Evolutionary conservation across 2,329 filamentous ascomycete species (phyloP).

Genomic region (Magnaporthales sp.): DNA sequence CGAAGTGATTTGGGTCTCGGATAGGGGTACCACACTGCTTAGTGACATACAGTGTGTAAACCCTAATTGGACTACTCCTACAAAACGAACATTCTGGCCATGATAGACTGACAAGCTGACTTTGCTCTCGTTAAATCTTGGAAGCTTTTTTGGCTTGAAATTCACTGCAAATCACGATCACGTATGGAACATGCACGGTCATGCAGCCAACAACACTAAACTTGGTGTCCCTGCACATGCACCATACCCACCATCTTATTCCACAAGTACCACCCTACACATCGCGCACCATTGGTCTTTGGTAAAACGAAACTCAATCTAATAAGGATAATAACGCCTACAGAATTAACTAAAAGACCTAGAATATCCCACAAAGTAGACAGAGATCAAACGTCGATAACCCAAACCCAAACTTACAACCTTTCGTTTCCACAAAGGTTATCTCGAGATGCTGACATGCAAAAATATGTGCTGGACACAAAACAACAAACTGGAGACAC

Average conservation of each 20-base stretch:
- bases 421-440: no score
- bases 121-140: no score
- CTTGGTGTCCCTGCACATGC: neutral
- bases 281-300: no score
- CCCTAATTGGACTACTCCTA: neutral
- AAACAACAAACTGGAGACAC: slow-evolving; percentile 2
- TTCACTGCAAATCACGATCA: no score
- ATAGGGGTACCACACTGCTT: neutral
- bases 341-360: no score
- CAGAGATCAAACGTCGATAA: no score
- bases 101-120: no score
- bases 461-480: neutral
- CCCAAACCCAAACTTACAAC: no score
- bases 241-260: neutral
- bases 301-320: neutral
- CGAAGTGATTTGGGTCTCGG: neutral
- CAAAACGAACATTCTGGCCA: no score
- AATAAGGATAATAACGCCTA: neutral
- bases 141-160: no score
- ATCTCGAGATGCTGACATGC: no score
- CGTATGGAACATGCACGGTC: neutral
- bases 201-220: neutral
- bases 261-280: neutral
- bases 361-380: no score
- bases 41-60: neutral